Base-by-base conservation (phyloP, 495 filamentous ascomycete genomes). In the Penicillium goetzii region DNA sequence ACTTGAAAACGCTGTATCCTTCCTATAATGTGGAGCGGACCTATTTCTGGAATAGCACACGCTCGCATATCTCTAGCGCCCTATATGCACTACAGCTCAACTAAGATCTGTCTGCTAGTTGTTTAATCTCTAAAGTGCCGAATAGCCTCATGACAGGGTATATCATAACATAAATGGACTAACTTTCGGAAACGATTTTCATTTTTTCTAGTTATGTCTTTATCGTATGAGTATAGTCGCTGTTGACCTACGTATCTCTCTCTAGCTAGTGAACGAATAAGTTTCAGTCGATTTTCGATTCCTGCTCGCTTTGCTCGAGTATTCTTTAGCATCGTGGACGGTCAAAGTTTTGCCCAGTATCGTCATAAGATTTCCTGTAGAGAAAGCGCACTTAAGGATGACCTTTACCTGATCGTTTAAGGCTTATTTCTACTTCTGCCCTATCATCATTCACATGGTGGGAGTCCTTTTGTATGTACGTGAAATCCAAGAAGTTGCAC, bases 221-320 rank as follows among this genome's bases (percentile, higher is more conserved):
- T 36, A 4, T 36, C 0, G 34, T 12, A 36, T 36, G 8, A 10
- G 34, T 4, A 43, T 43, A 12, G 9, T 43, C 40, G n/a, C 7
- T 43, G 17, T 43, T 45, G 26, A n/a, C 56, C 19, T n/a, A 4
- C 40, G 40, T 19, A 43, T 43, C n/a, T n/a, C n/a, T n/a, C n/a
- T n/a, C n/a, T 12, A 12, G 40, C 17, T 45, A 50, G 23, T 45
- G 26, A 49, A 49, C 56, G 40, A 59, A 43, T 43, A 43, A 43
- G 40, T 43, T 43, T 15, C 15, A 43, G 40, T 43, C 40, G 40
- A 19, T 43, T 43, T 43, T 4, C 2, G 17, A 19, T 2, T 12
- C n/a, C n/a, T n/a, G n/a, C n/a, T n/a, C n/a, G 40, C 40, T 19
- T 43, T 8, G 40, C 40, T 19, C 40, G 17, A 43, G 40, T 43